These are phyloP conservation scores for Mesotaenium endlicherianum DNA, from an alignment of 139 green algal genomes.

Conservation along the genomic window DNA sequence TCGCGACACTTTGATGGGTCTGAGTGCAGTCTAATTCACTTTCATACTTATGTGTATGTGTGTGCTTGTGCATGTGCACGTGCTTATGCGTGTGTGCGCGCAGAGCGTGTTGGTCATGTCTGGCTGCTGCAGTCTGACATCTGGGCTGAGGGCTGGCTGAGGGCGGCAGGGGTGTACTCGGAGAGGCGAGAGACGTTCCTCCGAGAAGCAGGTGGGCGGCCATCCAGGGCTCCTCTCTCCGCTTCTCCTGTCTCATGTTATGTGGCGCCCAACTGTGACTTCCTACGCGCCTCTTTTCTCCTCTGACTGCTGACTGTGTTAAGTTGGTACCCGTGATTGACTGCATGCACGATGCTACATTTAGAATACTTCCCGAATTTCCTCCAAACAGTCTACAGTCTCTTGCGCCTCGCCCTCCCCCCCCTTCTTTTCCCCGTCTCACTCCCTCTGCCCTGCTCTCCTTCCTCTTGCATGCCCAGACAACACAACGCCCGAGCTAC, in stretches of 20 bases:
- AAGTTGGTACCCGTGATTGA: not conserved
- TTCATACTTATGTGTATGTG: too few species aligned
- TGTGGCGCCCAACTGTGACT: not conserved
- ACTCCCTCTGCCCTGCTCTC: too few species aligned
- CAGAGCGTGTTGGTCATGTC: too few species aligned
- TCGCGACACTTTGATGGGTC: too few species aligned
- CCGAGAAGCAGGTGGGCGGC: slow-evolving; percentile 19
- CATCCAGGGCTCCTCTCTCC: not conserved
- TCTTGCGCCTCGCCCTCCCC: not conserved
- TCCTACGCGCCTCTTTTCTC: not conserved
- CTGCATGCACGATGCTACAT: not conserved
- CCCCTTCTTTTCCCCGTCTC: too few species aligned
- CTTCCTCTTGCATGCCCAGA: too few species aligned
- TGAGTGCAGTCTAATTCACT: too few species aligned
- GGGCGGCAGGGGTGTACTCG: slow-evolving; percentile 19
- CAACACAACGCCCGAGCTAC: too few species aligned
- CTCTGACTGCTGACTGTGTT: not conserved
- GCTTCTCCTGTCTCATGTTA: not conserved
- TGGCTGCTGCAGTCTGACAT: too few species aligned
- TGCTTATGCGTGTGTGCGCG: too few species aligned
- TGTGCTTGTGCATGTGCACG: too few species aligned
- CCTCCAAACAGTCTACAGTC: not conserved
- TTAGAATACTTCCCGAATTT: not conserved
- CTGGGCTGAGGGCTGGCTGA: too few species aligned
- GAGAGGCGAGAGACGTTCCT: slow-evolving; percentile 17